phyloP scores from a whole-genome alignment of 2,329 filamentous ascomycete genomes.

The Sporothrix luriei region DNA sequence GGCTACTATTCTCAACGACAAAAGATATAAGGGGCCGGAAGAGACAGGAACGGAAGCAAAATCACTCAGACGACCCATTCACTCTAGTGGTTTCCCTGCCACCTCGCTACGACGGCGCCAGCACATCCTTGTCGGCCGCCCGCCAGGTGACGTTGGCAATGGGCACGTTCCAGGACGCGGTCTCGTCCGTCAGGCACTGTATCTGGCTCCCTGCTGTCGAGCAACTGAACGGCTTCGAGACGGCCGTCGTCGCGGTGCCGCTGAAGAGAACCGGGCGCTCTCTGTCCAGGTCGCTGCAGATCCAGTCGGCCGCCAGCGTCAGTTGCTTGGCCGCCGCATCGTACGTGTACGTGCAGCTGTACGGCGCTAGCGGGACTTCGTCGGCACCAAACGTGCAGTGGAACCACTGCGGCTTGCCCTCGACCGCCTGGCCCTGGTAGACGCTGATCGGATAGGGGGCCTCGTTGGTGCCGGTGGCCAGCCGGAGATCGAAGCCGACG shows the following conservation, averaged over 20 bases:
- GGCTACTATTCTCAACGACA: not conserved
- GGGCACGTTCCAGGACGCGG: conserved; percentile 31
- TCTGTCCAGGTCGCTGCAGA: conserved; percentile 37
- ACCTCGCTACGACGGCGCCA: not conserved
- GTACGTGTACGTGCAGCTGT: conserved; percentile 35
- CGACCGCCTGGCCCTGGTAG: conserved; percentile 28
- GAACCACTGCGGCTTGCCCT: conserved; percentile 33
- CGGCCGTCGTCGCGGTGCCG: conserved; percentile 34
- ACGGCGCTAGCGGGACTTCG: conserved; percentile 36
- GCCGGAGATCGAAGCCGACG: conserved; percentile 37
- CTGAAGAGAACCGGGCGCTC: conserved; percentile 38
- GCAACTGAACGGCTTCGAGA: conserved; percentile 33
- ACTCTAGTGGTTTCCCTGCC: not conserved
- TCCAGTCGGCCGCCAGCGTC: conserved; percentile 37
- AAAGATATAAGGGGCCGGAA: not conserved
- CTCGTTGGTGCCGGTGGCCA: conserved; percentile 31
- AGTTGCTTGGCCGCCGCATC: conserved; percentile 30
- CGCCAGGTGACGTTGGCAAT: conserved; percentile 33
- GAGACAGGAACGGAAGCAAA: not conserved
- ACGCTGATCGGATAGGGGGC: conserved; percentile 37
- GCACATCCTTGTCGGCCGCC: conserved; percentile 21
- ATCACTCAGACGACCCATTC: not conserved
- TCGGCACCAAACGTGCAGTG: conserved; percentile 35
- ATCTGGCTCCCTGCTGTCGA: conserved; percentile 20
- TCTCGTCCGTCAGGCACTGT: conserved; percentile 32